Base-by-base conservation (phyloP, 108 stramenopile genomes). In the Conticribra weissflogii region DNA sequence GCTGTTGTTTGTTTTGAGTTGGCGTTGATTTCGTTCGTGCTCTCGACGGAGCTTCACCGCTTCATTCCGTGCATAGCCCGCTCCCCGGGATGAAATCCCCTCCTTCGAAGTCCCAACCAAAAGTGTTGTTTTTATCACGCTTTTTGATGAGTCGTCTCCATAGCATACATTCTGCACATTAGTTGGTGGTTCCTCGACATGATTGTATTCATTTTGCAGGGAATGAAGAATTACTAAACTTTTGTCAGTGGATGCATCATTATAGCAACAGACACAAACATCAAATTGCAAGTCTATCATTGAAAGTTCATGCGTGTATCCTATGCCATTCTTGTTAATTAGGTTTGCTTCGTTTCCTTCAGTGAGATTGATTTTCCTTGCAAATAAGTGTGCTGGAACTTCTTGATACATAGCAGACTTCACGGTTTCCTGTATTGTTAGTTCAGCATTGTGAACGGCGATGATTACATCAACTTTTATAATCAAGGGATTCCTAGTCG, bases 51-150 rank as follows among this genome's bases (percentile, higher is more conserved):
- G 45, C 54, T 78, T 70, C 22, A 81, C 83, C 0, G 90, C 92
- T 78, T 85, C 76, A 64, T 96, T 96, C 50, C 94, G 74, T 3
- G 94, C 94, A 66, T 79, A 87, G 0, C 91, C 92, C 21, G 94
- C 91, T 34, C 94, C 94, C 48, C 89, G 66, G 30, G 73, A 78
- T n/a, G 41, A 67, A 27, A 59, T 58, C 2, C 68, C 81, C 30
- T 77, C 47, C 4, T 31, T 36, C 34, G 78, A 63, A n/a, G 65
- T 61, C 14, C 72, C 69, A 23, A 83, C 76, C 44, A 86, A 46
- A 1, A 82, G 78, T 61, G 44, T 57, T 3, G 65, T 62, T 31
- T 23, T 28, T 34, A 74, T 63, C 33, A n/a, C n/a, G n/a, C n/a
- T n/a, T n/a, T n/a, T n/a, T n/a, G n/a, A n/a, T n/a, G n/a, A n/a